Evolutionary conservation across 805 yeast species (phyloP), one percentile per base, ranked within the genome.

Genomic region (Yamadazyma sp.): DNA sequence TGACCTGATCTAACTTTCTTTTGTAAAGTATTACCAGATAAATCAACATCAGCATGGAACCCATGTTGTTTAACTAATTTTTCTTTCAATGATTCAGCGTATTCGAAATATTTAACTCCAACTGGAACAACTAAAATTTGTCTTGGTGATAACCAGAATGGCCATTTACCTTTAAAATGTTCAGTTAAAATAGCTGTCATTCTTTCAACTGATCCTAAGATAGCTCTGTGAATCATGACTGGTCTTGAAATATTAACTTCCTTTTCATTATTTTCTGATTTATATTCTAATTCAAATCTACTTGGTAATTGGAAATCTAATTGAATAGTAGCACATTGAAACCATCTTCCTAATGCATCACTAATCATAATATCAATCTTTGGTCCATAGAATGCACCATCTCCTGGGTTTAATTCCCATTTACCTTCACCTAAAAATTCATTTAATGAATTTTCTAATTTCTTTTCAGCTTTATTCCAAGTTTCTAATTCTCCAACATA

Each of bases 71-170:
- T 81, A 37, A 55, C 63, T 58, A 82, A 70, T 47, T 63, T 62
- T 55, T 83, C 77, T 53, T 81, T 80, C 47, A 93, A 84, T 50
- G 78, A 70, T 62, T 82, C 80, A 27, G 98, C 99, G 57, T 93
- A 93, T 47, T 82, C 95, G 55, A 73, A 80, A 73, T 82, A 91
- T 64, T 86, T 87, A 46, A 85, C 94, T 56, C 96, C 97, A 52
- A 93, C 97, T 50, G 98, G 98, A 20, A 93, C 93, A 53, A 93
- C 94, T 52, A 91, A 73, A 39, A 91, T 77, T 70, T 93, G 99
- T 72, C 98, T 84, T 56, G 99, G 99, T n/a, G 98, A 89, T 59
- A 93, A 75, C 98, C 98, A 93, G 76, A 93, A 86, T 56, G 99
- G 99, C 99, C 99, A 93, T 63, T 88, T 93, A 56, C 99, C 99